These are phyloP conservation scores for Aspergillus ibericus DNA, from an alignment of 2,329 filamentous ascomycete genomes.

Conservation along the genomic window DNA sequence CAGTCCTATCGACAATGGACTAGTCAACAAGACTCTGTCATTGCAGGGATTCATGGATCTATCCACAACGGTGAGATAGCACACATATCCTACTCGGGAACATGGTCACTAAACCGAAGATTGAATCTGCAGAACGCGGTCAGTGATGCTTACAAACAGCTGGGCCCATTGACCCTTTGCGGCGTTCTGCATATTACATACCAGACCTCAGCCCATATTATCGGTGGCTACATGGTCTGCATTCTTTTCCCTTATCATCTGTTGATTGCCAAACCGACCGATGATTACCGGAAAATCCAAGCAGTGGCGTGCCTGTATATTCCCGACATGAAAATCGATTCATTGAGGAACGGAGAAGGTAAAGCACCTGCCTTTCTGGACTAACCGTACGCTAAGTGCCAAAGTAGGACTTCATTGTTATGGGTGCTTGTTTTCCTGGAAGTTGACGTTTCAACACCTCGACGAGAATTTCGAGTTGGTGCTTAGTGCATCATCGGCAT, in stretches of 20 bases:
- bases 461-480: conserved; percentile 80
- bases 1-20: conserved; percentile 66
- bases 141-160: conserved; percentile 67
- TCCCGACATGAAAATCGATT: conserved; percentile 37
- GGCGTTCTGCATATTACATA: conserved; percentile 83
- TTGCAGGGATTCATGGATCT: conserved; percentile 80
- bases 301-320: conserved; percentile 74
- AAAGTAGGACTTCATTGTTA: conserved; percentile 77
- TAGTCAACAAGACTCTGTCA: conserved; percentile 78
- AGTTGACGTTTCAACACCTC: conserved; percentile 77
- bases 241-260: conserved; percentile 80
- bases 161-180: conserved; percentile 79
- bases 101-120: background rate
- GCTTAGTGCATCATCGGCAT: conserved; percentile 78
- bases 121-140: conserved; percentile 24
- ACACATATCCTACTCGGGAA: background rate
- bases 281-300: conserved; percentile 66
- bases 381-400: conserved; percentile 12
- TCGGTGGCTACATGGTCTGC: conserved; percentile 80
- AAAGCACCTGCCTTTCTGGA: conserved; percentile 5
- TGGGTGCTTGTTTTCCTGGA: conserved; percentile 86
- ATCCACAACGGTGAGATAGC: conserved; percentile 62
- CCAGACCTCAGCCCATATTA: conserved; percentile 66
- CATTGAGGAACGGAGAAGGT: conserved; percentile 38
- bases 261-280: conserved; percentile 69